Base-by-base conservation (phyloP, 176 grass and related monocot genomes). In the Musa itinerans region DNA sequence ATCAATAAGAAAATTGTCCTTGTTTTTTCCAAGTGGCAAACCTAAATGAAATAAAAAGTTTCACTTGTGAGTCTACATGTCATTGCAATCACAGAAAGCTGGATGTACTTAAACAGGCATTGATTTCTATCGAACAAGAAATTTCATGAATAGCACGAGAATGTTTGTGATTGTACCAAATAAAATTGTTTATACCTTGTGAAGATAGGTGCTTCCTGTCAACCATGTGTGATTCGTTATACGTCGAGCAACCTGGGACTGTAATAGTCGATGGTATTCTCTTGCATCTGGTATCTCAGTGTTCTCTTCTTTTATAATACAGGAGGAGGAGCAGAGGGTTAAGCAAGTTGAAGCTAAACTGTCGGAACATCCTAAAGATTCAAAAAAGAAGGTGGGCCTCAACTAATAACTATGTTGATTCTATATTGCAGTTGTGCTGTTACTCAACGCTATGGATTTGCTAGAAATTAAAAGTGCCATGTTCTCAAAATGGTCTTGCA, bases 281-380 rank as follows among this genome's bases (percentile, higher is more conserved):
- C 8, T 69, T 10, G 14, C 34, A n/a, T 21, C 8, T n/a, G 1
- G 17, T 50, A 21, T 11, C 10, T 3, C 7, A 43, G 10, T 21
- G 19, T 50, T 70, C 8, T 20, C 5, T 70, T 50, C 34, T 52
- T 14, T 70, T 70, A 50, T 52, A 19, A 10, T 17, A 58, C 66
- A 79, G 77, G 77, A 15, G 27, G 77, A 79, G 20, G 50, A 79
- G 26, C 65, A 67, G 43, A 79, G 77, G 26, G 77, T 70, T 59
- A 70, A 70, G 53, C 63, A 79, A 59, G 53, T 20, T 24, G 62
- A 78, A 22, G 63, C 49, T 17, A 78, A 65, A 65, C 20, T 25
- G 12, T 22, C 12, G 25, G 66, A 8, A 49, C 6, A 7, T 51
- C 11, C 9, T 50, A 50, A 56, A 50, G 16, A 16, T 70, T 69